phyloP scores from a whole-genome alignment of 768 basidiomycete genomes.

The Russula olivacea region DNA sequence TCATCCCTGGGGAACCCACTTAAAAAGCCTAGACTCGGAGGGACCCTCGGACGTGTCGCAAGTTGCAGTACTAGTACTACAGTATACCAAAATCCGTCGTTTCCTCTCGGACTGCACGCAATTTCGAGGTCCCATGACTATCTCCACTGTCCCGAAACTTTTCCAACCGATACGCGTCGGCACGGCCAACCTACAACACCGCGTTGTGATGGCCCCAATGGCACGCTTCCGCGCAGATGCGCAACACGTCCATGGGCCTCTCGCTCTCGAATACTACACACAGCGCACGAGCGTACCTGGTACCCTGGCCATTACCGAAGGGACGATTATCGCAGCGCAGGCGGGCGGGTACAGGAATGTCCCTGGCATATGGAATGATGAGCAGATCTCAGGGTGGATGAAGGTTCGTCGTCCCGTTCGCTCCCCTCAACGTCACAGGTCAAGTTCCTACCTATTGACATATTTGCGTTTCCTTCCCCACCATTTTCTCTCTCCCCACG shows the following conservation, averaged over 20 bases:
- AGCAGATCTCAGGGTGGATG: constrained; percentile 52
- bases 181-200: constrained; percentile 38
- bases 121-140: background rate
- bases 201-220: constrained; percentile 50
- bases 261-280: constrained; percentile 42
- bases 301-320: constrained; percentile 53
- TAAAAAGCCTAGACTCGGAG: no score
- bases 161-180: constrained; percentile 48
- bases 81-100: background rate
- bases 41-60: no score
- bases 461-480: no score
- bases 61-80: no score
- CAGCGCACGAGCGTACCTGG: constrained; percentile 46
- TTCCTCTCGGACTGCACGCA: background rate
- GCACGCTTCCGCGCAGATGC: constrained; percentile 42
- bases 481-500: background rate
- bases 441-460: no score
- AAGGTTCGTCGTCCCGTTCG: constrained; percentile 30
- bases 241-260: constrained; percentile 33
- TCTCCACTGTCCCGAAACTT: constrained; percentile 27
- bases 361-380: constrained; percentile 59
- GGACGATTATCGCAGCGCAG: constrained; percentile 43
- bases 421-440: background rate
- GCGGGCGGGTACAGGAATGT: constrained; percentile 46
- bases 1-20: no score